Base-by-base conservation (phyloP, 1,139 yeast species). In the Pichia sp. region DNA sequence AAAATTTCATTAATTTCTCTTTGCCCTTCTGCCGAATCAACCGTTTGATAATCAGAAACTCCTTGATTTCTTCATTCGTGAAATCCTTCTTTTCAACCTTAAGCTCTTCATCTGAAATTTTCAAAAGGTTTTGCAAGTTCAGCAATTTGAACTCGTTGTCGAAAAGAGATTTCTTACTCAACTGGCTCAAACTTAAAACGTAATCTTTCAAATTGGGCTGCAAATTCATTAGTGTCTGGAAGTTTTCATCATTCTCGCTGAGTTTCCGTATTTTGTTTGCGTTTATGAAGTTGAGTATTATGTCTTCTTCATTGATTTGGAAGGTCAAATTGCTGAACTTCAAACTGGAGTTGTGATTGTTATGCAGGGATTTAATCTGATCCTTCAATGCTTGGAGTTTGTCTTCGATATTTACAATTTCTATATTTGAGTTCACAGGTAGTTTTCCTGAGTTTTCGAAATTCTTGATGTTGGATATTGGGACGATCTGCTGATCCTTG, bases 261-360 rank as follows among this genome's bases (percentile, higher is more conserved):
- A 70, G 45, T 49, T 60, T 66, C 36, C 73, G 71, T 16, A 75
- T 70, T 52, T 74, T 77, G 1, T 72, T 70, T 45, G 72, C 75
- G 49, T 81, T 81, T 41, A 88, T 69, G 66, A 93, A 93, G 67
- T 92, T 96, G 36, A 90, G 70, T 49, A 87, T 71, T 5, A 93
- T 76, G 64, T 90, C 86, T 49, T 77, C 77, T 61, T 90, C 96
- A 0, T 90, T 88, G 1, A 90, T 64, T 56, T 87, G 73, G 67
- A 84, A 86, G 1, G 87, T 75, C 51, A 81, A 75, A 52, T 62
- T 62, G 13, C 60, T 57, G 15, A 51, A 55, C 36, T 81, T 77
- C 46, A 78, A 75, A 44, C 31, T 49, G 29, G 77, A 69, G 38
- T 77, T 73, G 54, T 78, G 70, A 3, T 75, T 64, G 59, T 74